Evolutionary conservation across 2,329 filamentous ascomycete genomes (phyloP).

Genomic region (Venturiaceae sp.): DNA sequence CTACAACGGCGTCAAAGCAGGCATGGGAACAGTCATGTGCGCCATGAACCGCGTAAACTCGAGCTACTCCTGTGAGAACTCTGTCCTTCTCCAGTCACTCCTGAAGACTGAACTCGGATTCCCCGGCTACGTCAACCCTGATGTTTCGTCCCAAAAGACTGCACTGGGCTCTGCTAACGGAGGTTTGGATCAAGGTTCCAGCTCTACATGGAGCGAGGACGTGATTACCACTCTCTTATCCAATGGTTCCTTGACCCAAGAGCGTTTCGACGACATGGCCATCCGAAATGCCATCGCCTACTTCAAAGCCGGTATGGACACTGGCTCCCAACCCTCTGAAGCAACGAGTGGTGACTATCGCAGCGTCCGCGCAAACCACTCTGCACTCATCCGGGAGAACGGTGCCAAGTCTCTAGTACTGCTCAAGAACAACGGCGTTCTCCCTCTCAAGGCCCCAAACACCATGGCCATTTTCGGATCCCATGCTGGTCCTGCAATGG

Average conservation of each 20-base stretch:
- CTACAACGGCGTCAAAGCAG: slow-evolving; percentile 39
- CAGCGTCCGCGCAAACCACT: slow-evolving; percentile 72
- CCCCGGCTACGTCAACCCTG: slow-evolving; percentile 75
- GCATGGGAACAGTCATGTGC: slow-evolving; percentile 58
- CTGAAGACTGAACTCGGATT: slow-evolving; percentile 82
- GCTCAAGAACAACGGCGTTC: slow-evolving; percentile 52
- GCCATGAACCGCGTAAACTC: slow-evolving; percentile 51
- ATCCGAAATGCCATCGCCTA: slow-evolving; percentile 65
- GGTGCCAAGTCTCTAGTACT: slow-evolving; percentile 76
- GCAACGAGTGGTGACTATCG: slow-evolving; percentile 41
- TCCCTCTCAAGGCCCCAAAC: slow-evolving; percentile 35
- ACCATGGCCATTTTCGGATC: slow-evolving; percentile 51
- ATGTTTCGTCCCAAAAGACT: slow-evolving; percentile 78
- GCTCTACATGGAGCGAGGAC: slow-evolving; percentile 78
- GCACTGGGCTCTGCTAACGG: slow-evolving; percentile 72
- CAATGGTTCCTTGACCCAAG: slow-evolving; percentile 81
- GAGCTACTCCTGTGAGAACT: slow-evolving; percentile 59
- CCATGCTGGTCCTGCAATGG: slow-evolving; percentile 64
- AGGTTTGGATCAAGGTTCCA: slow-evolving; percentile 71
- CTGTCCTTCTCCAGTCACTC: slow-evolving; percentile 69
- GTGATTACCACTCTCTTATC: slow-evolving; percentile 69
- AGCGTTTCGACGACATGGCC: slow-evolving; percentile 84
- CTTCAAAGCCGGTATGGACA: slow-evolving; percentile 52
- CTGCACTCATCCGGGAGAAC: slow-evolving; percentile 60
- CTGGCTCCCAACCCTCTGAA: slow-evolving; percentile 29